Percentiles rank a stretch among this genome's conserved stretches.
These are phyloP conservation scores for Mortierella antarctica DNA, from an alignment of 192 early-diverging fungal species.

Conservation along the genomic window DNA sequence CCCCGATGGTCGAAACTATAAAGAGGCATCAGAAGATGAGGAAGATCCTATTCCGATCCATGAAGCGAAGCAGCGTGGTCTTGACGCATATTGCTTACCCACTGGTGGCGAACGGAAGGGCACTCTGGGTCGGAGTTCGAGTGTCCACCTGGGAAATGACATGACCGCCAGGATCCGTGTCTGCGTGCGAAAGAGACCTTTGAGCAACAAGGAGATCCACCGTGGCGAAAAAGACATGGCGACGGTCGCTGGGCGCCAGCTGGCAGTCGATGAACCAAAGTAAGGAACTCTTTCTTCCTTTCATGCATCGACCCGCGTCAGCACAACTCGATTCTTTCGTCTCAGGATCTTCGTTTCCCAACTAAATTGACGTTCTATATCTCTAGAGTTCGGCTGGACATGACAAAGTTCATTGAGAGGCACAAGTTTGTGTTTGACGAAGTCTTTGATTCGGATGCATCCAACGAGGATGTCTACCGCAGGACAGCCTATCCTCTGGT, in stretches of 20 bases:
- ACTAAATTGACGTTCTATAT: not conserved
- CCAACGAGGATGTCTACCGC: slow-evolving; percentile 89
- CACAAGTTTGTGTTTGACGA: slow-evolving; percentile 97
- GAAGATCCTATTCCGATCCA: slow-evolving; percentile 46
- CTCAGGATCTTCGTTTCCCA: not conserved
- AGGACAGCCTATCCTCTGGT: slow-evolving; percentile 95
- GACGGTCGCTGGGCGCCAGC: slow-evolving; percentile 66
- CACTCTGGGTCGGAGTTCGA: slow-evolving; percentile 26
- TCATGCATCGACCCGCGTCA: not conserved
- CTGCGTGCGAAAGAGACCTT: slow-evolving; percentile 95
- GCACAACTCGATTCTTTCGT: not conserved
- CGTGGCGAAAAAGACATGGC: slow-evolving; percentile 90
- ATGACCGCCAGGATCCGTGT: slow-evolving; percentile 92
- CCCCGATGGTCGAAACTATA: slow-evolving; percentile 38
- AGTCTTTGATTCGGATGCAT: slow-evolving; percentile 86
- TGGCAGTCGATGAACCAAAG: slow-evolving; percentile 96
- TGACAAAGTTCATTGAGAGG: slow-evolving; percentile 95
- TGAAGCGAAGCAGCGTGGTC: slow-evolving; percentile 44
- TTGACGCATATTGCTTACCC: slow-evolving; percentile 86
- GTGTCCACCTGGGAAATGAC: slow-evolving; percentile 49
- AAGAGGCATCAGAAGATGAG: slow-evolving; percentile 55
- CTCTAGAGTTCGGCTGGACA: slow-evolving; percentile 87
- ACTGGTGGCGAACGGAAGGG: slow-evolving; percentile 35
- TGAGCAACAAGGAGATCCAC: slow-evolving; percentile 88
- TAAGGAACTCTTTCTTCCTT: slow-evolving; percentile 37